Percentiles rank a stretch among this genome's conserved stretches.
These are phyloP conservation scores for Tausonia pullulans DNA, from an alignment of 1,284 basidiomycete species.

Conservation along the genomic window DNA sequence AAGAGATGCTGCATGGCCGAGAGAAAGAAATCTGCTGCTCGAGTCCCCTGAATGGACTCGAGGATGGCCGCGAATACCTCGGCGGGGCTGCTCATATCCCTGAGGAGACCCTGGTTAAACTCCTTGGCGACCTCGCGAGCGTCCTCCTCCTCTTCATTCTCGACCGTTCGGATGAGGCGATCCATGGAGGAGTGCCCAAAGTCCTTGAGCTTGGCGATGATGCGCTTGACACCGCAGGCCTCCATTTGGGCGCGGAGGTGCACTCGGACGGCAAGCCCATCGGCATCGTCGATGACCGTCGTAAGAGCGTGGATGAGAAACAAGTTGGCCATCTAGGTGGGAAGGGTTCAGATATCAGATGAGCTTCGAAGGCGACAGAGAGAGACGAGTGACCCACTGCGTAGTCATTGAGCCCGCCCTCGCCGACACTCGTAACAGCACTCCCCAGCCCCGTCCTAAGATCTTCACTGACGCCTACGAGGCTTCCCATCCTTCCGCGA, in stretches of 20 bases:
- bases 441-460: slow-evolving; percentile 53
- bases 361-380: background rate
- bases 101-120: slow-evolving; percentile 63
- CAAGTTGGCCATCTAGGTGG: slow-evolving; percentile 49
- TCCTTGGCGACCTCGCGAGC: slow-evolving; percentile 64
- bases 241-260: slow-evolving; percentile 85
- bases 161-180: slow-evolving; percentile 56
- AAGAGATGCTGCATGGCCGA: slow-evolving; percentile 87
- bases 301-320: slow-evolving; percentile 58
- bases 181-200: slow-evolving; percentile 54
- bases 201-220: slow-evolving; percentile 58
- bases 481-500: slow-evolving; percentile 85
- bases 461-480: slow-evolving; percentile 88
- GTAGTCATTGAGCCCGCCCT: slow-evolving; percentile 66
- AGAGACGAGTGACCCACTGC: slow-evolving; percentile 45
- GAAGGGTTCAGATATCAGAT: background rate
- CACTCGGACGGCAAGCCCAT: slow-evolving; percentile 56
- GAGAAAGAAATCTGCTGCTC: slow-evolving; percentile 75
- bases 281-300: slow-evolving; percentile 47
- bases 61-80: slow-evolving; percentile 70
- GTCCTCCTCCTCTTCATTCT: slow-evolving; percentile 62
- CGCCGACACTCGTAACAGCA: slow-evolving; percentile 24
- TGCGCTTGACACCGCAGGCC: slow-evolving; percentile 62
- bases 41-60: slow-evolving; percentile 59
- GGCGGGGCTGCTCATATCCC: slow-evolving; percentile 65